These are phyloP conservation scores for Lichtheimia ornata DNA, from an alignment of 371 early-diverging fungal species.

Conservation along the genomic window DNA sequence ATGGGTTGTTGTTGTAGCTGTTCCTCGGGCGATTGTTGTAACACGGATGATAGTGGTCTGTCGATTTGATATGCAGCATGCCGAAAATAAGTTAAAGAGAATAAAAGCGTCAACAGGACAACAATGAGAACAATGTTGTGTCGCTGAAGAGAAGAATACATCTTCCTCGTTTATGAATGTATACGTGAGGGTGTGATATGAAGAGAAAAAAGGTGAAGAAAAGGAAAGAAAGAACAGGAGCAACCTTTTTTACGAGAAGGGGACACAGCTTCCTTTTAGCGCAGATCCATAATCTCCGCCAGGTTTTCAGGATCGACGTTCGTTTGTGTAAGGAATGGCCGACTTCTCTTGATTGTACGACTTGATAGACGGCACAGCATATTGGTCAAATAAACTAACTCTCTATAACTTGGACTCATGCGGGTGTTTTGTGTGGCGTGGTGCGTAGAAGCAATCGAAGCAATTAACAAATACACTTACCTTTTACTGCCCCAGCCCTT, in stretches of 20 bases:
- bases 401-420: no score
- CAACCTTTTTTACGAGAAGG: background rate
- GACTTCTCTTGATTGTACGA: no score
- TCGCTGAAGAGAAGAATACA: constrained; percentile 19
- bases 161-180: background rate
- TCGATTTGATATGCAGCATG: constrained; percentile 15
- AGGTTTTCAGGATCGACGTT: no score
- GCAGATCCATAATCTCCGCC: background rate
- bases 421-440: no score
- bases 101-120: constrained; percentile 15
- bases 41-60: constrained; percentile 3
- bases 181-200: constrained; percentile 7
- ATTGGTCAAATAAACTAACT: no score
- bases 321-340: no score
- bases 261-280: background rate
- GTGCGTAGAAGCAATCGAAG: no score
- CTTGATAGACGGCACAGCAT: no score
- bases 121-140: constrained; percentile 20
- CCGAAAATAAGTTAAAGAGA: constrained; percentile 19
- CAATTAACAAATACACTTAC: no score
- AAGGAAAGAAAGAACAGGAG: constrained; percentile 4
- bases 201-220: constrained; percentile 7
- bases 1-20: background rate
- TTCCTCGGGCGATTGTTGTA: background rate
- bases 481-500: no score